Conservation (phyloP, 305 asterid genomes). For the Fraxinus latifolia region DNA sequence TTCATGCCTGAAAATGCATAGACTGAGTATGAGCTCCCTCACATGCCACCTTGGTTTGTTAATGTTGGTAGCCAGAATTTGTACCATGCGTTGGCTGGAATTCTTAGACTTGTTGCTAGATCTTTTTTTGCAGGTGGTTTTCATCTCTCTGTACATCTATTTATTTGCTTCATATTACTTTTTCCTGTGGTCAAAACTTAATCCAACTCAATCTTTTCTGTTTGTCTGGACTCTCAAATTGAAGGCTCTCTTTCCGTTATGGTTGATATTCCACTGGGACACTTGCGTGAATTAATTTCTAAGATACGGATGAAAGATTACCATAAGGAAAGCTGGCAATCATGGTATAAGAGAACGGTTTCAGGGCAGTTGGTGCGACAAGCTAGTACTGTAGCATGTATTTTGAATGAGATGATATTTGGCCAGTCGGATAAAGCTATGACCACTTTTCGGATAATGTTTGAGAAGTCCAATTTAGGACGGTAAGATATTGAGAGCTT, state of each 20-base stretch:
- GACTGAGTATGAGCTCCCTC: constrained; percentile 61
- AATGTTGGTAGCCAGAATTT: constrained; percentile 64
- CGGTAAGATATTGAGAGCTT: constrained; percentile 26
- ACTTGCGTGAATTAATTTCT: constrained; percentile 63
- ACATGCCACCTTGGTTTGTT: constrained; percentile 91
- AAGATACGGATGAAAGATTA: constrained; percentile 66
- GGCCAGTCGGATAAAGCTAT: constrained; percentile 73
- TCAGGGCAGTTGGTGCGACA: constrained; percentile 81
- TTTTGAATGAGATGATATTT: constrained; percentile 79
- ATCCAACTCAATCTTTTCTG: constrained; percentile 15
- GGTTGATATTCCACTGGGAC: constrained; percentile 70
- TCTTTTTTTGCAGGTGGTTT: constrained; percentile 64
- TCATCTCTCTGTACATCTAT: neutral
- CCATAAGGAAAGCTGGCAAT: constrained; percentile 69
- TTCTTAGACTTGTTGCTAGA: constrained; percentile 74
- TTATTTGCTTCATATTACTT: constrained; percentile 19
- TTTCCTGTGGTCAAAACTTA: constrained; percentile 16
- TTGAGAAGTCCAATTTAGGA: constrained; percentile 31
- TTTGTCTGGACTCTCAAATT: constrained; percentile 50
- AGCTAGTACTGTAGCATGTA: constrained; percentile 82
- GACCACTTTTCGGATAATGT: constrained; percentile 38
- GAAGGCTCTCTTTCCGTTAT: constrained; percentile 66
- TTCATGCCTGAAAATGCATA: constrained; percentile 34
- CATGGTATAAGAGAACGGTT: constrained; percentile 69
- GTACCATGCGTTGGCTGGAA: constrained; percentile 70